Evolutionary conservation across 371 early-diverging fungal genomes (phyloP), one percentile per base, ranked within the genome.

Genomic region (Catenaria anguillulae): DNA sequence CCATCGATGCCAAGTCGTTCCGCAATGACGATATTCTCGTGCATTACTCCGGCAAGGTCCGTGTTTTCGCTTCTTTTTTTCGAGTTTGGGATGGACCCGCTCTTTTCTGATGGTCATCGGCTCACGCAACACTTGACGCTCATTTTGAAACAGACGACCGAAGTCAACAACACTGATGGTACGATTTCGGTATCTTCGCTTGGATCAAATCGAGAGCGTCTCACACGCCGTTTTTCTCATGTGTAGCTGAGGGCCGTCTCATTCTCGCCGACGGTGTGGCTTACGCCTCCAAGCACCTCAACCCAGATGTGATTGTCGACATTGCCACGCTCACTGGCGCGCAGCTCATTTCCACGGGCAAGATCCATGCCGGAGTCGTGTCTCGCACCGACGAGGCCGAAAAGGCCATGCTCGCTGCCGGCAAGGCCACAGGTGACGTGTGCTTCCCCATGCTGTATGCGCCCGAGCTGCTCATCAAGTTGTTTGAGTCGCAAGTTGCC

Each of bases 301-400:
- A 62, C 31, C 67, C 78, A 0, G 71, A 74, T 55, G 61, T 66
- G 36, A 34, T 77, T 37, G 48, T 75, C 26, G 76, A 76, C 65
- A 72, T 77, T 56, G 70, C 75, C 17, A 77, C 78, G 10, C 58
- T 77, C 19, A 77, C 78, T n/a, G 78, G 78, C 40, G 78, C 78
- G 42, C 77, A 76, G 62, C 55, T 69, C 26, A 65, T 66, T 43
- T 66, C 75, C 35, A 77, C 77, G 13, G 77, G 77, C 33, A 60
- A 59, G 17, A 60, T 68, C 36, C 77, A 77, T 60, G 71, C 73
- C 13, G 77, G 71, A 10, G 65, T 76, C 19, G 48, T 77, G 40
- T 64, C 73, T 15, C 60, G 63, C 61, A n/a, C 46, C 33, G 72
- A 63, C 50, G 64, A 66, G 23, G 52, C 71, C 34, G 77, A 77